Percentiles rank a stretch among this genome's conserved stretches.
Evolutionary conservation across 2,329 filamentous ascomycete genomes (phyloP).

Genomic region (Chrysoporthe austroafricana): DNA sequence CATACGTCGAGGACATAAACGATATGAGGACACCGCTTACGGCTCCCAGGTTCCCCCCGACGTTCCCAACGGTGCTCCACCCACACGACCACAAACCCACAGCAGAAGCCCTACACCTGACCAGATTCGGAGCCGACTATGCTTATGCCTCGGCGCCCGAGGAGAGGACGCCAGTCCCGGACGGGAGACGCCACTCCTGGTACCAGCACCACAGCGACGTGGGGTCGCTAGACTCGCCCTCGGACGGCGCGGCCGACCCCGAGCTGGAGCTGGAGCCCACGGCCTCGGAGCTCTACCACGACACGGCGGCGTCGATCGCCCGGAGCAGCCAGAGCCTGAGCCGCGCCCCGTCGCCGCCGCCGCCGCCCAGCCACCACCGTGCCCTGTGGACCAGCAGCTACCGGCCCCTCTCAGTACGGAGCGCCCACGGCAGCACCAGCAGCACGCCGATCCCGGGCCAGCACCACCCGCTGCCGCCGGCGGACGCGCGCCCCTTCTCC

Average conservation of each 20-base stretch:
- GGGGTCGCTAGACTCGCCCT: background rate
- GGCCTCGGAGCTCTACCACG: conserved; percentile 17
- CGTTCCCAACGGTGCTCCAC: background rate
- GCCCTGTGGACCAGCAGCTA: background rate
- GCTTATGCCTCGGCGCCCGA: background rate
- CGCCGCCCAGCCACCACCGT: background rate
- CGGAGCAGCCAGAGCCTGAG: conserved; percentile 8
- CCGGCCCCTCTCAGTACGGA: background rate
- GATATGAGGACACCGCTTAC: conserved; percentile 9
- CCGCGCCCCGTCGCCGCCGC: background rate
- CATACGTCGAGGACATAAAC: conserved; percentile 11
- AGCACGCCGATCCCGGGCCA: background rate
- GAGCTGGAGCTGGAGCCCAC: conserved; percentile 19
- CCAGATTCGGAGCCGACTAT: background rate
- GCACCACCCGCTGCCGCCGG: conserved; percentile 1
- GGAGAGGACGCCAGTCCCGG: background rate
- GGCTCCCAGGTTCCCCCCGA: conserved; percentile 3
- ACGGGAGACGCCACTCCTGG: background rate
- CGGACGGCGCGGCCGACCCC: background rate
- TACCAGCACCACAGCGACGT: background rate
- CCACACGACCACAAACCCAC: background rate
- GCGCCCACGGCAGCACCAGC: background rate
- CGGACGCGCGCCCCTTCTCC: background rate
- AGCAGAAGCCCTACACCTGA: conserved; percentile 5
- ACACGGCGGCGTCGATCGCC: conserved; percentile 13